Evolutionary conservation across 202 grass and related monocot species (phyloP).

Genomic region (Setaria italica): DNA sequence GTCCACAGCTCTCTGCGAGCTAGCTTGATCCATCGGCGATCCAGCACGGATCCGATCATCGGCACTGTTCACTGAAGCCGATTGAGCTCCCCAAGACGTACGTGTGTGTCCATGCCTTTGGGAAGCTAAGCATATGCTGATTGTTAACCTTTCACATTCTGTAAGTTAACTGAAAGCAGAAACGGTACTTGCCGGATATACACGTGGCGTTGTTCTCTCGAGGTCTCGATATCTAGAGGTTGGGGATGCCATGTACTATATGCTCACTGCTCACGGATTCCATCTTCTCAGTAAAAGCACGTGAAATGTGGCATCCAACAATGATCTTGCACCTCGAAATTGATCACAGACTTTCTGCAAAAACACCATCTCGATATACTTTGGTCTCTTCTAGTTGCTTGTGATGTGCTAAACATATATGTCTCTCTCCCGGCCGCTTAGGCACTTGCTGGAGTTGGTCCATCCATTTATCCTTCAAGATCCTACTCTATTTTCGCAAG

Average conservation of each 20-base stretch:
- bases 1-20: neutral
- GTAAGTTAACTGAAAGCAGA: slow-evolving; percentile 4
- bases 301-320: neutral
- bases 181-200: neutral
- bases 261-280: neutral
- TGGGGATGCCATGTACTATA: neutral
- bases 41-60: neutral
- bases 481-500: too few relatives aligned
- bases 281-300: neutral
- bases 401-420: too few relatives aligned
- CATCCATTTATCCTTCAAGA: too few relatives aligned
- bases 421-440: too few relatives aligned
- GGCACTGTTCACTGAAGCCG: neutral
- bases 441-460: too few relatives aligned
- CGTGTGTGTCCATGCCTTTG: neutral
- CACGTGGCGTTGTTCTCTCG: neutral
- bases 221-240: neutral
- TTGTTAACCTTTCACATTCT: neutral
- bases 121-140: neutral
- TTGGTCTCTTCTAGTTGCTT: too few relatives aligned
- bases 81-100: neutral
- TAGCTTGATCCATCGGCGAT: neutral
- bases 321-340: neutral
- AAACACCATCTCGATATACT: neutral
- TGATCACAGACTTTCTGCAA: neutral